phyloP scores from a whole-genome alignment of 2,329 filamentous ascomycete genomes.

The Fusarium temperatum region DNA sequence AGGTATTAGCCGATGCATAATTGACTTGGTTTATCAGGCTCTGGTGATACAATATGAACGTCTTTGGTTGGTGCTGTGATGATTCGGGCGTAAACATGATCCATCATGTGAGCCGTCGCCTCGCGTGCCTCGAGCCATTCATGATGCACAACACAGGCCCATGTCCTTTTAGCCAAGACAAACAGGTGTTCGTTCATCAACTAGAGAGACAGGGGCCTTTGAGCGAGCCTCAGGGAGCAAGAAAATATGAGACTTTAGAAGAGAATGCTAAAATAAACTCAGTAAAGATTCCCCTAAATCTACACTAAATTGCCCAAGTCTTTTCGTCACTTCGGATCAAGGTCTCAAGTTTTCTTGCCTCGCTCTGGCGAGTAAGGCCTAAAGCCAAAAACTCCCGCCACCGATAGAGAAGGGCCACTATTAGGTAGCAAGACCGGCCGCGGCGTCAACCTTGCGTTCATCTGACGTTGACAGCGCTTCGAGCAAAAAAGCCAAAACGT shows the following conservation, averaged over 20 bases:
- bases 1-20: not conserved
- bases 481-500: constrained; percentile 4
- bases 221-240: too few species aligned
- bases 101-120: constrained; percentile 38
- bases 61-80: constrained; percentile 19
- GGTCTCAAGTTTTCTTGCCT: too few species aligned
- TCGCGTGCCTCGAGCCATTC: constrained; percentile 29
- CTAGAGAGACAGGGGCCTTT: not conserved
- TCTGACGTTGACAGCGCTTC: constrained; percentile 22
- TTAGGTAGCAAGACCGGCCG: not conserved
- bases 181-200: not conserved
- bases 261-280: too few species aligned
- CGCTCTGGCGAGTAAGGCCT: not conserved
- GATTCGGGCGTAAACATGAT: constrained; percentile 27
- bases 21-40: not conserved
- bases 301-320: too few species aligned
- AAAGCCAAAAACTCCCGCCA: not conserved
- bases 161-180: not conserved
- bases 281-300: too few species aligned
- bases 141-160: constrained; percentile 8
- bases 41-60: not conserved
- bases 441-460: constrained; percentile 29
- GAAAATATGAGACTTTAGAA: too few species aligned
- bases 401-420: not conserved
- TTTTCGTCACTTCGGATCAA: too few species aligned